phyloP scores from a whole-genome alignment of 352 stramenopile genomes.

The Phytophthora idaei region DNA sequence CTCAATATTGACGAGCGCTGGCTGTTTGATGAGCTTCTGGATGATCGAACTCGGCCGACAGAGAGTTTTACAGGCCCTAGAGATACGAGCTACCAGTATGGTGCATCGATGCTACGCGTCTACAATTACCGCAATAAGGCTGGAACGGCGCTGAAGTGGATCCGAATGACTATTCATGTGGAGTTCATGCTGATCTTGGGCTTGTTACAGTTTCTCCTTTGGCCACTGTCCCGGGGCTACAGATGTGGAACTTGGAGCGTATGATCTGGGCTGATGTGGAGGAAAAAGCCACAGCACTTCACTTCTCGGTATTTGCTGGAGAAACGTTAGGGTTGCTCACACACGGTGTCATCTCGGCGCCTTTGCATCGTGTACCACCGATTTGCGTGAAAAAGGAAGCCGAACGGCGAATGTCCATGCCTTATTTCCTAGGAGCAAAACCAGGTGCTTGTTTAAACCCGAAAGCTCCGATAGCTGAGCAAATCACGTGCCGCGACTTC shows the following conservation, averaged over 20 bases:
- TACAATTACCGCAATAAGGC: constrained; percentile 88
- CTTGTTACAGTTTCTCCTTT: constrained; percentile 81
- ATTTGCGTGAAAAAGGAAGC: constrained; percentile 64
- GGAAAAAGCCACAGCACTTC: constrained; percentile 51
- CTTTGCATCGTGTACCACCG: constrained; percentile 78
- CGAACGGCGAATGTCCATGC: constrained; percentile 86
- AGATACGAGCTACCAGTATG: constrained; percentile 76
- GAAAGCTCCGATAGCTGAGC: constrained; percentile 31
- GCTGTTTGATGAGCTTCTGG: constrained; percentile 72
- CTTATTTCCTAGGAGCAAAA: constrained; percentile 73
- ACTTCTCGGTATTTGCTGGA: constrained; percentile 85
- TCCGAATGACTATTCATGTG: constrained; percentile 72
- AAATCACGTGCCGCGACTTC: constrained; percentile 79
- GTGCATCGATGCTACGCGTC: constrained; percentile 78
- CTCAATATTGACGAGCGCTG: constrained; percentile 69
- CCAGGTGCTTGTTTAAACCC: constrained; percentile 70
- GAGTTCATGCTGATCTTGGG: constrained; percentile 78
- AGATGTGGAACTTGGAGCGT: constrained; percentile 89
- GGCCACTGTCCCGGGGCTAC: constrained; percentile 72
- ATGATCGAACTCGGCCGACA: constrained; percentile 51
- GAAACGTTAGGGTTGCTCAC: constrained; percentile 80
- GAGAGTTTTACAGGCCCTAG: constrained; percentile 28
- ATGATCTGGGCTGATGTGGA: constrained; percentile 86
- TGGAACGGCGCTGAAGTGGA: constrained; percentile 28
- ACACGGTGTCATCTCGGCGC: constrained; percentile 72